phyloP scores from a whole-genome alignment of 1,284 basidiomycete genomes.

The Earliella scabrosa region DNA sequence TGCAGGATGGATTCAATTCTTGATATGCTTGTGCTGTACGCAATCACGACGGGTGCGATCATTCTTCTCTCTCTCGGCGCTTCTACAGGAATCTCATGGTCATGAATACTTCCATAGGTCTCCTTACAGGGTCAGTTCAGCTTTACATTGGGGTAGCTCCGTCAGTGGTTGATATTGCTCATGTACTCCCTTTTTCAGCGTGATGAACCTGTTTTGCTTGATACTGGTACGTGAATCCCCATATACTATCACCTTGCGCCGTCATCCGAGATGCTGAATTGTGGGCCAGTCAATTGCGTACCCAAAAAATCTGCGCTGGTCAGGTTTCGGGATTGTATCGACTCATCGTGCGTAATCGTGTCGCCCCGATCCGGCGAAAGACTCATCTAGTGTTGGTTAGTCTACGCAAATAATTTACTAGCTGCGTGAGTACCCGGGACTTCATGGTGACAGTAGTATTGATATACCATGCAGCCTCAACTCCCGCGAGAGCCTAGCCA shows the following conservation, averaged over 20 bases:
- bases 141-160: not conserved
- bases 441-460: not conserved
- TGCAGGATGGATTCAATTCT: not conserved
- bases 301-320: not conserved
- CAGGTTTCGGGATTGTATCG: not conserved
- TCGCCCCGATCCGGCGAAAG: not conserved
- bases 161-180: not conserved
- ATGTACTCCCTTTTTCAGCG: no score
- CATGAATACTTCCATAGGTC: not conserved
- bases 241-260: not conserved
- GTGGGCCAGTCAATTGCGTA: not conserved
- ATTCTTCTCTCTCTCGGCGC: not conserved
- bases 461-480: not conserved
- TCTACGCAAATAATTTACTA: not conserved
- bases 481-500: not conserved
- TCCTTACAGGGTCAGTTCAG: not conserved
- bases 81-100: no score
- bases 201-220: not conserved
- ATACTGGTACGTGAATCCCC: not conserved
- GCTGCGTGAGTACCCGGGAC: not conserved
- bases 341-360: not conserved
- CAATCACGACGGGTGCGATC: not conserved
- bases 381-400: not conserved
- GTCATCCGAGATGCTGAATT: not conserved
- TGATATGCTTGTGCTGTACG: not conserved